Evolutionary conservation across 495 filamentous ascomycete genomes (phyloP), one percentile per base, ranked within the genome.

Genomic region (Antarctomyces pellizariae): DNA sequence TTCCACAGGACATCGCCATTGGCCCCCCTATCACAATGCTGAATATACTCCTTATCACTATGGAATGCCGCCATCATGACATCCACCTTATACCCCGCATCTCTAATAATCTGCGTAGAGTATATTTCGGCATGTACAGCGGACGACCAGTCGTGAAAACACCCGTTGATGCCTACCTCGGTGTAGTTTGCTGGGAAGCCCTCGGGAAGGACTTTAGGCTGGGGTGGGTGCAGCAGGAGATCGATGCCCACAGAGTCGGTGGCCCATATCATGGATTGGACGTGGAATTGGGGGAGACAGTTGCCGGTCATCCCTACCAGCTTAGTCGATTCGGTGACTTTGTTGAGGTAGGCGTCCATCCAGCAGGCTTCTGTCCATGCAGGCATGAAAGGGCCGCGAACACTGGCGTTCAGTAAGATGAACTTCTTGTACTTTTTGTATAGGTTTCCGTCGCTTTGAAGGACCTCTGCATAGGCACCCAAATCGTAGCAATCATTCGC

Each of bases 251-350:
- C 14, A 9, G 22, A 7, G 33, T 52, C 49, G 12, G 45, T 50
- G 7, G 49, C 49, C 36, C 34, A 44, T 30, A 52, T 40, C 43
- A 47, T 49, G 30, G 43, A 38, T 24, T 50, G 43, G 16, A 47
- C 31, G 33, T 49, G 49, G 18, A 34, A 36, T 10, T 25, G 26
- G 5, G 43, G 42, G 8, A 18, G 17, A 33, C 47, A 50, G 34
- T 34, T 45, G 7, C 36, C 29, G 0, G 47, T 39, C 38, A 44
- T 44, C 9, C 47, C 47, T 2, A 47, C 47, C 5, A 53, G 35
- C 46, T 53, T 50, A 5, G 42, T 35, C 4, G 39, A n/a, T 4
- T 47, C 33, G 3, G 40, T 45, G 18, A 52, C 15, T 14, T 27
- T 33, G 24, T 25, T 17, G 2, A 50, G 30, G 27, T 38, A 50